phyloP scores from a whole-genome alignment of 2,329 filamentous ascomycete genomes.

The Sporothrix inflata region DNA sequence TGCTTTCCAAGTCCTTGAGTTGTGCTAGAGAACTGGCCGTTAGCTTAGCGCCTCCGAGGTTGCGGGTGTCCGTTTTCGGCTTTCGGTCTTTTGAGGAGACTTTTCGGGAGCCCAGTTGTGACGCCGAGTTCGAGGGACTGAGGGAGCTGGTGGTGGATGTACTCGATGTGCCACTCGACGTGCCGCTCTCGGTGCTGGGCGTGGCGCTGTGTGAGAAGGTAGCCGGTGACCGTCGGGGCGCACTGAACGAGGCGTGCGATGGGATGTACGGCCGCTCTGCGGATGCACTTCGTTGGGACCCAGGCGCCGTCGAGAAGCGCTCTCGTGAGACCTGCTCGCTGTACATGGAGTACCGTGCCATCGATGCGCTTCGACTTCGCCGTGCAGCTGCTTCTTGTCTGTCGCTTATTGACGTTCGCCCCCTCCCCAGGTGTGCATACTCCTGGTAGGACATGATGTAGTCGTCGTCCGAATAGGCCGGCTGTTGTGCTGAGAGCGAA shows the following conservation, averaged over 20 bases:
- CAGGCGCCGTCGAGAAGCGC: not conserved
- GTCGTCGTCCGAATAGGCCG: not conserved
- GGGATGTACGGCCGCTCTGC: slow-evolving; percentile 35
- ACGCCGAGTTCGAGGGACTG: slow-evolving; percentile 36
- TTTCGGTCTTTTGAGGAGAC: not conserved
- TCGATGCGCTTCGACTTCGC: slow-evolving; percentile 16
- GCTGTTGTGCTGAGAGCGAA: slow-evolving; percentile 1
- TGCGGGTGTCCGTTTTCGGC: not conserved
- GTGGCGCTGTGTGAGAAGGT: slow-evolving; percentile 26
- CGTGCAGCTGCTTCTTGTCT: slow-evolving; percentile 13
- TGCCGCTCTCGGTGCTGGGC: slow-evolving; percentile 18
- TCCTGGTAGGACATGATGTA: slow-evolving; percentile 36
- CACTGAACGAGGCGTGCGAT: slow-evolving; percentile 36
- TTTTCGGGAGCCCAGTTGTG: slow-evolving; percentile 30
- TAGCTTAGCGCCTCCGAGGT: not conserved
- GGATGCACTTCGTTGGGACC: slow-evolving; percentile 23
- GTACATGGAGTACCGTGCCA: slow-evolving; percentile 23
- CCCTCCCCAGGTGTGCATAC: slow-evolving; percentile 35
- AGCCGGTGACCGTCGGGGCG: slow-evolving; percentile 32
- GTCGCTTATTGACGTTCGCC: slow-evolving; percentile 17
- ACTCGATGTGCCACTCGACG: slow-evolving; percentile 26
- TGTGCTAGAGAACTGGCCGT: slow-evolving; percentile 7
- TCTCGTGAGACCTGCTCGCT: slow-evolving; percentile 20
- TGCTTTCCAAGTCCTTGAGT: slow-evolving; percentile 29
- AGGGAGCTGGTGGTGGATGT: slow-evolving; percentile 31